Evolutionary conservation across 2,329 filamentous ascomycete genomes (phyloP).

Genomic region (Neophaeococcomyces aloes): DNA sequence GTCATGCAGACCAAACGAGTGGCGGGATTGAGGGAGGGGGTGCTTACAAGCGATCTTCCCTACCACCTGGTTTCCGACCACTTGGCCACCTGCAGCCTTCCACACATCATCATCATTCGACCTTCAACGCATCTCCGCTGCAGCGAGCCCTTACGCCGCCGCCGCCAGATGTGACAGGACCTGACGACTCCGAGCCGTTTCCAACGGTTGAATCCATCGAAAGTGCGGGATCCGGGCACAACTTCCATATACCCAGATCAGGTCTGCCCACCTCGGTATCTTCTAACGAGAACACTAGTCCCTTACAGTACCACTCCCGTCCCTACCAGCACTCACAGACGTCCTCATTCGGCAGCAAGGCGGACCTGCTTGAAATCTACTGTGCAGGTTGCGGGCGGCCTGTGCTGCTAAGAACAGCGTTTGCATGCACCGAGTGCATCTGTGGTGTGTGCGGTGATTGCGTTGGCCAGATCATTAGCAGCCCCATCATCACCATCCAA

Average conservation of each 20-base stretch:
- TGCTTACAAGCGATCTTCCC: constrained; percentile 47
- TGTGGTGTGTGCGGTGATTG: constrained; percentile 84
- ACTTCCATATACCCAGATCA: constrained; percentile 58
- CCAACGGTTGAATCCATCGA: constrained; percentile 79
- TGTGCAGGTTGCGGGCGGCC: constrained; percentile 77
- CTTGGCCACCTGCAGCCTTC: constrained; percentile 30
- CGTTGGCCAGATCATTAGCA: constrained; percentile 44
- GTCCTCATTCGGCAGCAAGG: constrained; percentile 32
- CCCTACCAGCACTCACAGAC: constrained; percentile 45
- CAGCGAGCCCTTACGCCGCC: constrained; percentile 86
- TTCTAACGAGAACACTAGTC: constrained; percentile 51
- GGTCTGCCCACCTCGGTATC: constrained; percentile 54
- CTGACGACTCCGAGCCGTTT: constrained; percentile 64
- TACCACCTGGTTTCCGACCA: constrained; percentile 49
- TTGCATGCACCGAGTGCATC: constrained; percentile 92
- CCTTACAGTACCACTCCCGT: constrained; percentile 30
- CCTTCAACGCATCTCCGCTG: constrained; percentile 77
- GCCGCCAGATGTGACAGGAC: constrained; percentile 46
- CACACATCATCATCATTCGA: constrained; percentile 25
- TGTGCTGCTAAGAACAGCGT: constrained; percentile 69
- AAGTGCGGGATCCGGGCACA: constrained; percentile 46
- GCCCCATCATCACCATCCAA: constrained; percentile 28
- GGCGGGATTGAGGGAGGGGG: constrained; percentile 10
- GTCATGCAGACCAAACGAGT: constrained; percentile 8
- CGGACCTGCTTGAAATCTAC: constrained; percentile 67